These are phyloP conservation scores for Solanum tacnaense DNA, from an alignment of 257 asterid genomes.

Conservation along the genomic window DNA sequence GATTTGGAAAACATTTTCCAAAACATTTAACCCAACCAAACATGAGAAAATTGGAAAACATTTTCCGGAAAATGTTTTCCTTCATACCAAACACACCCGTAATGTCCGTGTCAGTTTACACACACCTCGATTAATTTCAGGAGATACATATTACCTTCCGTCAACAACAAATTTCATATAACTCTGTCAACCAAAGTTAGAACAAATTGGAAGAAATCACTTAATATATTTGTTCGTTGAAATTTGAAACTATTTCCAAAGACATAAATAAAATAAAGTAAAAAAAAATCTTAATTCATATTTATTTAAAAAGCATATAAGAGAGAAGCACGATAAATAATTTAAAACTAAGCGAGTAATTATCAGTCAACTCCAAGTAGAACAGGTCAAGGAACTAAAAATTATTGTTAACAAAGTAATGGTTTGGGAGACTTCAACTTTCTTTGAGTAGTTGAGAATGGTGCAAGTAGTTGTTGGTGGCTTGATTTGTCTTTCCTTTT, in stretches of 20 bases:
- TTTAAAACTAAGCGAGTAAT: too few species aligned
- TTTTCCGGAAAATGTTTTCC: too few species aligned
- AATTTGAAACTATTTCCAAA: too few species aligned
- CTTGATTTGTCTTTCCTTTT: not conserved
- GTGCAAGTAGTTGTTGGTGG: not conserved
- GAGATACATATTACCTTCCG: not conserved
- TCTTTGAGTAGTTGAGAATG: not conserved
- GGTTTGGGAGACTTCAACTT: not conserved
- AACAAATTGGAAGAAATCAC: not conserved
- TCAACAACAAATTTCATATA: fast-evolving
- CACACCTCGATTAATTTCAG: fast-evolving
- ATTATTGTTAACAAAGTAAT: not conserved
- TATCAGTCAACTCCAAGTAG: not conserved
- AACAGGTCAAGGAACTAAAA: not conserved
- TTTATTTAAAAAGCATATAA: not conserved
- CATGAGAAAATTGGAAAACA: too few species aligned
- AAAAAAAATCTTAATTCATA: too few species aligned
- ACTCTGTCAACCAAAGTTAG: too few species aligned
- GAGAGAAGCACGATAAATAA: too few species aligned
- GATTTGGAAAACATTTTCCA: too few species aligned
- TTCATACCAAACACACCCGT: too few species aligned
- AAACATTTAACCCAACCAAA: too few species aligned
- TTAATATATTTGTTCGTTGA: too few species aligned
- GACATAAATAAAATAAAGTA: too few species aligned
- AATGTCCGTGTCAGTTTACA: not conserved